A percentile compares a stretch with the other conserved stretches of the same genome.
Evolutionary conservation across 1,284 basidiomycete genomes (phyloP).

Genomic region (Boletus sp.): DNA sequence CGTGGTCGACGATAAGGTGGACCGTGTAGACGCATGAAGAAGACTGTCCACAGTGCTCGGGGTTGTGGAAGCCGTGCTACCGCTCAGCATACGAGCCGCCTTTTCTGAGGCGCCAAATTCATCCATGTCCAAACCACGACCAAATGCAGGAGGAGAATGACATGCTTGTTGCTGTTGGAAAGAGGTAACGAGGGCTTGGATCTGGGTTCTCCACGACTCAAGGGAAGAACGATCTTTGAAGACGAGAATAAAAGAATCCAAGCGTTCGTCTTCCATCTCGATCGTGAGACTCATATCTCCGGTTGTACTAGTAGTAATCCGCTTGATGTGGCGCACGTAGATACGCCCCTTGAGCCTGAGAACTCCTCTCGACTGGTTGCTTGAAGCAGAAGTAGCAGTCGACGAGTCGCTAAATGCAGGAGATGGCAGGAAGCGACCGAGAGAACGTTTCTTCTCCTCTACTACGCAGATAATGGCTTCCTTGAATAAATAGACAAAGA

Average conservation of each 20-base stretch:
- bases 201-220: slow-evolving; percentile 82
- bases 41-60: slow-evolving; percentile 68
- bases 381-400: slow-evolving; percentile 38
- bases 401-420: slow-evolving; percentile 49
- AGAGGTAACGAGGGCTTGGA: slow-evolving; percentile 68
- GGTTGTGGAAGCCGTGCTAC: slow-evolving; percentile 62
- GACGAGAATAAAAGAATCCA: slow-evolving; percentile 91
- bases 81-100: slow-evolving; percentile 73
- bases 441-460: slow-evolving; percentile 84
- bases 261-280: slow-evolving; percentile 89
- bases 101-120: slow-evolving; percentile 75
- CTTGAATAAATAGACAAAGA: slow-evolving; percentile 93
- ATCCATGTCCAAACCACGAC: slow-evolving; percentile 54
- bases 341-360: slow-evolving; percentile 92
- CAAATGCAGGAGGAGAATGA: slow-evolving; percentile 35
- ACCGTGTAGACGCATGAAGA: slow-evolving; percentile 61
- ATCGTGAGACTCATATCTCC: slow-evolving; percentile 88
- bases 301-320: slow-evolving; percentile 73
- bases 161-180: slow-evolving; percentile 46
- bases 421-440: slow-evolving; percentile 66
- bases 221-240: slow-evolving; percentile 89
- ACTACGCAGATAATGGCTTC: slow-evolving; percentile 95
- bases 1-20: slow-evolving; percentile 65
- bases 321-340: slow-evolving; percentile 89
- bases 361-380: slow-evolving; percentile 61